These are phyloP conservation scores for Ammopiptanthus mongolicus DNA, from an alignment of 306 rosid species.

Conservation along the genomic window DNA sequence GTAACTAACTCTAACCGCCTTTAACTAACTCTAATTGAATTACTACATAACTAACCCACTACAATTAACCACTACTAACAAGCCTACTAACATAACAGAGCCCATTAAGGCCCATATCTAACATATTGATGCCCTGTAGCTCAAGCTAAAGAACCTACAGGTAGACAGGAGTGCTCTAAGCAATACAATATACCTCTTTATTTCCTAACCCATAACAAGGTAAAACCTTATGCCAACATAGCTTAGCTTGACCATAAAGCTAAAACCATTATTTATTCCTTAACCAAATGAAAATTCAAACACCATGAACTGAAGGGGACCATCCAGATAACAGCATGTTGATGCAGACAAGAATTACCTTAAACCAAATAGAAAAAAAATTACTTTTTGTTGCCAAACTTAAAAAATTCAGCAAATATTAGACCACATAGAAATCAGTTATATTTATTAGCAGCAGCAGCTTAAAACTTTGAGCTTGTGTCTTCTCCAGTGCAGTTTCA, in stretches of 20 bases:
- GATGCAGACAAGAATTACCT: not conserved
- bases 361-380: not conserved
- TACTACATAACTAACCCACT: no score
- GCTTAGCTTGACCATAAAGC: not conserved
- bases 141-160: not conserved
- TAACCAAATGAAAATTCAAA: not conserved
- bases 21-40: no score
- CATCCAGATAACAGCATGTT: not conserved
- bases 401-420: not conserved
- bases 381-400: not conserved
- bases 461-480: not conserved
- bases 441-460: not conserved
- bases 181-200: not conserved
- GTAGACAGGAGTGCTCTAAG: not conserved
- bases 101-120: no score
- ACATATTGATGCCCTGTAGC: not conserved
- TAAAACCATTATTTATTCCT: not conserved
- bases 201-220: not conserved
- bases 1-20: no score
- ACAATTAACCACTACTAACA: no score
- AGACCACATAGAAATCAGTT: not conserved
- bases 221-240: not conserved
- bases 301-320: not conserved
- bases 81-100: no score
- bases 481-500: not conserved